Evolutionary conservation across 257 asterid species (phyloP), one percentile per base, ranked within the genome.

Genomic region (Nyctanthes arbortristis): DNA sequence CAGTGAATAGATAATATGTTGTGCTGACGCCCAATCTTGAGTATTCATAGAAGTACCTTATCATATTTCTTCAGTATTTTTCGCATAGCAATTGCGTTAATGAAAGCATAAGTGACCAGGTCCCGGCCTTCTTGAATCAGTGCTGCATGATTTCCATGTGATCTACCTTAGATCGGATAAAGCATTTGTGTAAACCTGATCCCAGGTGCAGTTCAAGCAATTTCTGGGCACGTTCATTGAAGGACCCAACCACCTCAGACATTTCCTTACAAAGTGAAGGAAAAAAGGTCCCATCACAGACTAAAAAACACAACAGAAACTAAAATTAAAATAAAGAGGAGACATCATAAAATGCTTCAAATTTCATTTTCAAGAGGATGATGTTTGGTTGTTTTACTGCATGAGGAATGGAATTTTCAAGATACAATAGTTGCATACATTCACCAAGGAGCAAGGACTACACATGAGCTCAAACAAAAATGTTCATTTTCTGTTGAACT

Each of bases 41-140:
- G 71, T 32, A 34, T 52, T 7, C 10, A 22, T 27, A 39, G 13
- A 60, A 16, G 8, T 67, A 84, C 96, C 90, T 93, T 91, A 52
- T 93, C 99, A 36, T 93, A 93, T 80, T 93, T 93, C 93, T 93
- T 93, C 34, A 93, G 88, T 70, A 93, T 91, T 80, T 93, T 93
- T 52, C 97, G 96, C 90, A 93, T 82, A 1, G 99, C 99, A 25
- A 82, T 69, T 66, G 99, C 92, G 8, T 93, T 93, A 25, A 93
- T 85, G 56, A 91, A 77, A 7, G 97, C 99, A 67, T 93, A 89
- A 25, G 87, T 78, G 65, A 93, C 96, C 20, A 91, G 70, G 56
- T 93, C 96, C 55, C 78, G 77, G 71, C 99, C 96, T 82, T 91
- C 96, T 77, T 91, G 87, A 65, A 88, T 79, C 76, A 87, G 73